These are phyloP conservation scores for Solanum aculeatissimum DNA, from an alignment of 305 asterid genomes.

Conservation along the genomic window DNA sequence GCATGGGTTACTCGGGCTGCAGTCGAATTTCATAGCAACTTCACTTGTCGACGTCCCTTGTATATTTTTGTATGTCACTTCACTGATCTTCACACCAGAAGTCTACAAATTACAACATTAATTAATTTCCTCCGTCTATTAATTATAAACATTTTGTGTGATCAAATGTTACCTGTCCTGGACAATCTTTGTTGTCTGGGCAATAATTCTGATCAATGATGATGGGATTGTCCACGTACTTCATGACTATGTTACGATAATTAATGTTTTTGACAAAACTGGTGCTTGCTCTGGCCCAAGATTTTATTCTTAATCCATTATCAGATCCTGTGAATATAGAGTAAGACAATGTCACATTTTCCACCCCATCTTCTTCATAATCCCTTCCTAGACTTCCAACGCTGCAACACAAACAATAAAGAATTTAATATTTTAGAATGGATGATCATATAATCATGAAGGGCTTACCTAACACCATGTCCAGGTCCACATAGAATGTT, in stretches of 20 bases:
- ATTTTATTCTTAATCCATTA: conserved; percentile 62
- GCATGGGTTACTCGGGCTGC: conserved; percentile 40
- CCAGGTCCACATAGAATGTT: conserved; percentile 69
- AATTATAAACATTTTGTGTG: no score
- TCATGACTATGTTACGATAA: conserved; percentile 51
- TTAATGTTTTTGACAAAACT: conserved; percentile 45
- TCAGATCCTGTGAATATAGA: conserved; percentile 56
- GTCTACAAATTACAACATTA: no score
- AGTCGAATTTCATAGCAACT: conserved; percentile 51
- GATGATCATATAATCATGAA: not conserved
- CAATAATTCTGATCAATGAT: conserved; percentile 70
- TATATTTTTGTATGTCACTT: conserved; percentile 49
- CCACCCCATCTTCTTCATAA: conserved; percentile 49
- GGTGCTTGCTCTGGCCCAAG: conserved; percentile 61
- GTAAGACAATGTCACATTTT: conserved; percentile 47
- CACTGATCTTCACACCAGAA: conserved; percentile 60
- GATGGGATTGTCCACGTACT: conserved; percentile 45
- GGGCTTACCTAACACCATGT: conserved; percentile 61
- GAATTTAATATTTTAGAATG: no score
- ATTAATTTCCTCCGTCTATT: no score
- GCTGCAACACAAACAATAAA: conserved; percentile 18
- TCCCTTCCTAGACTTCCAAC: conserved; percentile 58
- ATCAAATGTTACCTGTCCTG: not conserved
- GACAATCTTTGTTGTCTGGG: conserved; percentile 20
- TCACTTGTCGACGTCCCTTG: conserved; percentile 64